Conservation (phyloP, 306 rosid genomes). For the Dalbergia cochinchinensis region DNA sequence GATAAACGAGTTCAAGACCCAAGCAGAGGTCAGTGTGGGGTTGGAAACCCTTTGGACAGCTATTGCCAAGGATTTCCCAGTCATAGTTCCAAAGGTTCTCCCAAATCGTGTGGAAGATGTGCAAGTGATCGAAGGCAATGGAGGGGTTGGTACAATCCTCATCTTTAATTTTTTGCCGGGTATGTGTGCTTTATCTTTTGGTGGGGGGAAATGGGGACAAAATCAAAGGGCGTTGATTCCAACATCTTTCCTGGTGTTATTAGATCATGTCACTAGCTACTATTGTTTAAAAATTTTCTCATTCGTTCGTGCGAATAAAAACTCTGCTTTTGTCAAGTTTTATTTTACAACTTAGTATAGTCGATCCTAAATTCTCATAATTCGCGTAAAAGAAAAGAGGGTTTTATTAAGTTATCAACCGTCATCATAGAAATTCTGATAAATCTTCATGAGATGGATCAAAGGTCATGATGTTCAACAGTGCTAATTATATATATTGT, state of each 20-base stretch:
- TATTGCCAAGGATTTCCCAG: conserved; percentile 54
- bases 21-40: conserved; percentile 57
- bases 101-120: conserved; percentile 62
- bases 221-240: neutral
- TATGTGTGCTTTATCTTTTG: conserved; percentile 41
- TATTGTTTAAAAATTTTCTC: no score
- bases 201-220: neutral
- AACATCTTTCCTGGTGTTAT: neutral
- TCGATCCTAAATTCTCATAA: neutral
- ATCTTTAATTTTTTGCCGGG: conserved; percentile 60
- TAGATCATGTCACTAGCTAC: neutral
- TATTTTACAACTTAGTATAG: no score
- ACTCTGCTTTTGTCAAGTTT: no score
- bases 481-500: neutral
- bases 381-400: no score
- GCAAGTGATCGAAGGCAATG: conserved; percentile 74
- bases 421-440: no score
- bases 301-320: no score
- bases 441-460: no score
- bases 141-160: conserved; percentile 65
- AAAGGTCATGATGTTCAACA: neutral
- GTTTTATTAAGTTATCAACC: no score
- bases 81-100: conserved; percentile 54
- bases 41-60: conserved; percentile 63
- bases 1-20: conserved; percentile 59